Evolutionary conservation across 306 rosid species (phyloP).

Genomic region (Acacia melanoxylon): DNA sequence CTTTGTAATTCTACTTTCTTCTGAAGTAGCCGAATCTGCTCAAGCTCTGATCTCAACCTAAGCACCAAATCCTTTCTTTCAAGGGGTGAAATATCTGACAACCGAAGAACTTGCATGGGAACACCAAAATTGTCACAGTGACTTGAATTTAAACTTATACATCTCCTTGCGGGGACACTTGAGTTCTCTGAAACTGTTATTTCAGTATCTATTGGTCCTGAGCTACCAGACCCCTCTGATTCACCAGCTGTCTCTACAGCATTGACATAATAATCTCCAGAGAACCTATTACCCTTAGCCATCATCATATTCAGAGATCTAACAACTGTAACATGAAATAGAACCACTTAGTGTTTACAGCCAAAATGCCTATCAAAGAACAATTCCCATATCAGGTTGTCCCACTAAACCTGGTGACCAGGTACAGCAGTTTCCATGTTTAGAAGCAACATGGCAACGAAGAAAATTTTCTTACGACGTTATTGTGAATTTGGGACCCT

Average conservation of each 20-base stretch:
- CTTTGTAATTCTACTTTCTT: slow-evolving; percentile 64
- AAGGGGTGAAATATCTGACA: slow-evolving; percentile 46
- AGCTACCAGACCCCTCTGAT: slow-evolving; percentile 81
- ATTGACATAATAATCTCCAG: slow-evolving; percentile 57
- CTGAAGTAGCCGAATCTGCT: slow-evolving; percentile 55
- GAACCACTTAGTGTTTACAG: not conserved
- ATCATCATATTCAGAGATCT: slow-evolving; percentile 28
- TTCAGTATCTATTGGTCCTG: slow-evolving; percentile 69
- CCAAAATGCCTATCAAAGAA: not conserved
- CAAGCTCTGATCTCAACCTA: slow-evolving; percentile 66
- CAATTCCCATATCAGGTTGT: not conserved
- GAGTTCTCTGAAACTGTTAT: slow-evolving; percentile 74
- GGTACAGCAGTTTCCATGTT: not conserved
- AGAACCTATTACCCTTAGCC: slow-evolving; percentile 49
- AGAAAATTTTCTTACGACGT: not conserved
- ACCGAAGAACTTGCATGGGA: slow-evolving; percentile 53
- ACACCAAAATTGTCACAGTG: slow-evolving; percentile 41
- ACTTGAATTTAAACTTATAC: slow-evolving; percentile 57
- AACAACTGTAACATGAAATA: not conserved
- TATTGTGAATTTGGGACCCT: not conserved
- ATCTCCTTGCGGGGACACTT: slow-evolving; percentile 53
- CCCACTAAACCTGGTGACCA: not conserved
- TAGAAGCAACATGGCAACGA: not conserved
- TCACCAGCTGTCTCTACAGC: slow-evolving; percentile 56
- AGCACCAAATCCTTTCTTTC: slow-evolving; percentile 55